Conservation (phyloP, 148 eudicot species). For the Pouteria glomerata region DNA sequence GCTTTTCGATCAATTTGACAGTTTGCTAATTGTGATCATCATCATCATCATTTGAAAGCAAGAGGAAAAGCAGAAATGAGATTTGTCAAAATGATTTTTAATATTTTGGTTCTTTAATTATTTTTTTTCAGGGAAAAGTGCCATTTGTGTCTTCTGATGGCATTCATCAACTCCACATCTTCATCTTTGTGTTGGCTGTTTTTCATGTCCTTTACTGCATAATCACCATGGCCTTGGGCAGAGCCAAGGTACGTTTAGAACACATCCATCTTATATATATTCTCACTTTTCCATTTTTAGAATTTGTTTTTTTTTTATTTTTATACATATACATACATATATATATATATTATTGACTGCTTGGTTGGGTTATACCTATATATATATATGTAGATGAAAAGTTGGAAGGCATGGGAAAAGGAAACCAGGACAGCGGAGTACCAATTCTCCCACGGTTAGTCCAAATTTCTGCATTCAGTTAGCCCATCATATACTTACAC, state of each 20-base stretch:
- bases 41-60: too few relatives aligned
- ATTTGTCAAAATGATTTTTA: too few relatives aligned
- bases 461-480: background rate
- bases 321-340: too few relatives aligned
- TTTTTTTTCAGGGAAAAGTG: slow-evolving; percentile 34
- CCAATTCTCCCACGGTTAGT: slow-evolving; percentile 49
- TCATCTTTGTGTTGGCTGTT: slow-evolving; percentile 55
- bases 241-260: slow-evolving; percentile 31
- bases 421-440: slow-evolving; percentile 54
- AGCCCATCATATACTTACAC: too few relatives aligned
- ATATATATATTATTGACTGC: too few relatives aligned
- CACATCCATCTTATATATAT: background rate
- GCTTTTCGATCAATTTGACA: too few relatives aligned
- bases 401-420: slow-evolving; percentile 61
- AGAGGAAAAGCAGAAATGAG: too few relatives aligned
- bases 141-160: slow-evolving; percentile 49
- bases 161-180: slow-evolving; percentile 54
- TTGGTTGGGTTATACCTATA: background rate
- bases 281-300: background rate
- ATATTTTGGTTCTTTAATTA: background rate
- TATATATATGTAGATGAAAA: slow-evolving; percentile 61
- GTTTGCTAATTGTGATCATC: too few relatives aligned
- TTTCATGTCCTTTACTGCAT: slow-evolving; percentile 50
- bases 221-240: slow-evolving; percentile 44
- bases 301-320: too few relatives aligned